Base-by-base conservation (phyloP, 2,329 filamentous ascomycete species). In the Aureobasidium zeae region DNA sequence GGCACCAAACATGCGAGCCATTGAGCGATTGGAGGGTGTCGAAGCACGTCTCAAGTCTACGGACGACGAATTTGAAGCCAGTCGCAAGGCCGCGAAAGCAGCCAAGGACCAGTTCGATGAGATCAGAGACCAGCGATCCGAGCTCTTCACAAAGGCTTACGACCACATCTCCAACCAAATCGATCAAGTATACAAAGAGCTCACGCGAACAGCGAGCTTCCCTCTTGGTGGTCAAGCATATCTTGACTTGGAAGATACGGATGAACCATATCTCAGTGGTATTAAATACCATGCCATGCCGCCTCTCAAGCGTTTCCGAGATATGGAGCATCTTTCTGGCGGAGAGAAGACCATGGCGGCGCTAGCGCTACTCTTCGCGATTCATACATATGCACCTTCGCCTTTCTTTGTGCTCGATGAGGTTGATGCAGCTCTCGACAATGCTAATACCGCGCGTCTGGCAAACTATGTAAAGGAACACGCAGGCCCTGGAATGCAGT, bases 251-350 rank as follows among this genome's bases (percentile, higher is more conserved):
- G 88, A 94, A 60, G 89, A 98, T 61, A 85, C 82, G n/a, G 87
- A 94, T 51, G 89, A 94, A 57, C 91, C 91, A 1, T 98, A 96
- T 62, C 76, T 95, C 3, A 86, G 85, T 29, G 91, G 91, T 22
- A 87, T 98, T 65, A 95, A 94, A 60, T 98, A 98, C 65, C 88
- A 96, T 61, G 93, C 91, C 50, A 98, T 96, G 88, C 91, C 91
- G 15, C 91, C 91, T 1, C 77, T 95, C 50, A 98, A 98, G 69
- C 86, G 91, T 33, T 98, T 98, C 76, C 78, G 91, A 55, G 93
- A 98, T 63, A 98, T 98, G 91, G 91, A 98, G 63, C 91, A 95
- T 61, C 71, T 98, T 8, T 94, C 86, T 1, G 91, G 91, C 56
- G 91, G 91, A 45, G 91, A 98, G 67, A 98, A 98, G 72, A 98